Conservation (phyloP, 2,329 filamentous ascomycete species). For the Blumeria hordei region DNA sequence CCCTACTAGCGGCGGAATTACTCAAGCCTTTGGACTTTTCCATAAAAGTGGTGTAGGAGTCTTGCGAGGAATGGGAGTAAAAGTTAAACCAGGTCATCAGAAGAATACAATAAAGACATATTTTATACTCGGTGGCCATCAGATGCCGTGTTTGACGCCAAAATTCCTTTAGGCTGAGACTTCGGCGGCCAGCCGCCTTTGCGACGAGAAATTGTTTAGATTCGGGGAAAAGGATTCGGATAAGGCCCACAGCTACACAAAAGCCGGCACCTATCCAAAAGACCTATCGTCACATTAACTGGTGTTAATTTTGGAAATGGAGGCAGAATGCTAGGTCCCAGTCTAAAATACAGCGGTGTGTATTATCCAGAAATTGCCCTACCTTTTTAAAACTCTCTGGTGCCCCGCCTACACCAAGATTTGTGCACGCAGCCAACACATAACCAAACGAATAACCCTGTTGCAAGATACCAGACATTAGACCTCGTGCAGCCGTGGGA, state of each 20-base stretch:
- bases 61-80: slow-evolving; percentile 19
- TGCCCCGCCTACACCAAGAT: slow-evolving; percentile 46
- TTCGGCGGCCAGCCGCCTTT: slow-evolving; percentile 41
- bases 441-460: slow-evolving; percentile 67
- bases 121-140: slow-evolving; percentile 40
- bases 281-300: background rate
- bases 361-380: slow-evolving; percentile 66
- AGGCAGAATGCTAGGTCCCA: slow-evolving; percentile 47
- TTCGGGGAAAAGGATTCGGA: background rate
- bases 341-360: slow-evolving; percentile 36
- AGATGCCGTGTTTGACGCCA: slow-evolving; percentile 43
- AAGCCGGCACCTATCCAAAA: slow-evolving; percentile 1
- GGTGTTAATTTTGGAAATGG: slow-evolving; percentile 22
- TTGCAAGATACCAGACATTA: slow-evolving; percentile 64
- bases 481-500: slow-evolving; percentile 29
- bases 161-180: slow-evolving; percentile 33
- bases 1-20: slow-evolving; percentile 30
- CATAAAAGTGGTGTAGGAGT: slow-evolving; percentile 36
- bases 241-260: background rate
- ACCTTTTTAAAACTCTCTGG: slow-evolving; percentile 41
- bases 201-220: slow-evolving; percentile 41
- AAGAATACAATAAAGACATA: slow-evolving; percentile 66
- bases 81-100: slow-evolving; percentile 87
- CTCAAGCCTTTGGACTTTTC: slow-evolving; percentile 26
- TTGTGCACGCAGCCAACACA: slow-evolving; percentile 46